Percentiles rank a stretch among this genome's conserved stretches.
Conservation (phyloP, 1,284 basidiomycete species). For the Ganoderma sp. region DNA sequence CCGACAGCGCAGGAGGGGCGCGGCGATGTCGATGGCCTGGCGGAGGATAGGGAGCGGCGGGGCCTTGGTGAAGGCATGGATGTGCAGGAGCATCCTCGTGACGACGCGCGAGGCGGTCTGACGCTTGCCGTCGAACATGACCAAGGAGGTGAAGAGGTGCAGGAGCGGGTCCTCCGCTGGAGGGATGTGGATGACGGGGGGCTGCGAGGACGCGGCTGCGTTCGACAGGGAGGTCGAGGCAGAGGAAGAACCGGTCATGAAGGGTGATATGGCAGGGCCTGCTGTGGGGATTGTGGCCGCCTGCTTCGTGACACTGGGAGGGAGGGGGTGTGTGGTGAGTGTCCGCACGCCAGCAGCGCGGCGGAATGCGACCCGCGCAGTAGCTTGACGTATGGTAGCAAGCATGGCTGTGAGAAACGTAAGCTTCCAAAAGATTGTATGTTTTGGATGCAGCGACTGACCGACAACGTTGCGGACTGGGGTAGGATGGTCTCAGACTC, state of each 20-base stretch:
- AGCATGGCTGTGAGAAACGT: constrained; percentile 16
- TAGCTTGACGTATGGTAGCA: constrained; percentile 20
- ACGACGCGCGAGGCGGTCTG: constrained; percentile 66
- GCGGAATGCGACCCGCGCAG: constrained; percentile 13
- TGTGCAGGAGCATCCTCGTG: constrained; percentile 67
- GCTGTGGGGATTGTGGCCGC: constrained; percentile 8
- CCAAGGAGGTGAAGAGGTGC: constrained; percentile 68
- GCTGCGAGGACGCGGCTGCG: not conserved
- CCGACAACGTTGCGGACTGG: not conserved
- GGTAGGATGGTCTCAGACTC: not conserved
- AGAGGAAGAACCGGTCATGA: constrained; percentile 10
- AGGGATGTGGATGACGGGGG: constrained; percentile 57
- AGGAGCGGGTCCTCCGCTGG: constrained; percentile 80
- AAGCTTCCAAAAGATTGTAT: not conserved
- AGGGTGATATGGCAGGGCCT: not conserved
- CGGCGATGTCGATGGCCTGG: constrained; percentile 65
- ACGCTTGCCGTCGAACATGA: constrained; percentile 75
- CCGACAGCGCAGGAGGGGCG: constrained; percentile 68
- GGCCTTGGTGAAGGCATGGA: constrained; percentile 76
- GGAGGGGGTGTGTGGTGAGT: constrained; percentile 21
- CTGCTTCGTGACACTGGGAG: constrained; percentile 11
- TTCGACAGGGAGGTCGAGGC: not conserved
- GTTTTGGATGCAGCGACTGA: not conserved
- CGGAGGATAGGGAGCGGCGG: constrained; percentile 81
- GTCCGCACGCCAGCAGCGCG: constrained; percentile 20